Conservation (phyloP, 2,329 filamentous ascomycete genomes). For the Diaporthe helianthi region DNA sequence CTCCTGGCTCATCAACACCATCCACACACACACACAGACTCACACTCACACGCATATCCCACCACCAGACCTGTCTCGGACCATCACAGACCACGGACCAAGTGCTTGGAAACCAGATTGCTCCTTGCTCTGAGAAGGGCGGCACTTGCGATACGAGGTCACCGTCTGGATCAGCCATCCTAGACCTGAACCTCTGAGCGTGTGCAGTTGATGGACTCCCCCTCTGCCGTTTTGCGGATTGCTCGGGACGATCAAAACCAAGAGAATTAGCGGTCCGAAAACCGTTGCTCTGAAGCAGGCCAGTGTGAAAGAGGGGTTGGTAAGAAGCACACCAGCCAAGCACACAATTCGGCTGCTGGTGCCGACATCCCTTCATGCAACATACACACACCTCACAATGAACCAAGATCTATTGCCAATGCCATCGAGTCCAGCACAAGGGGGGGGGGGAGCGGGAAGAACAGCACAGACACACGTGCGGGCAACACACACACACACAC, state of each 20-base stretch:
- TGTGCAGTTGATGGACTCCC: neutral
- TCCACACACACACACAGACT: too few relatives aligned
- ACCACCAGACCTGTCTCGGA: constrained; percentile 23
- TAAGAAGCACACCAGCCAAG: neutral
- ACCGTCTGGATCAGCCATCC: neutral
- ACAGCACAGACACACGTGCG: neutral
- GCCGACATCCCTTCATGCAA: constrained; percentile 10
- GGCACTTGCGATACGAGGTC: constrained; percentile 28
- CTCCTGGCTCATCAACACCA: neutral
- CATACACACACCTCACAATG: neutral
- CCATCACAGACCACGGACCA: constrained; percentile 7
- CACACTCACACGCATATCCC: too few relatives aligned
- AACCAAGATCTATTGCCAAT: neutral
- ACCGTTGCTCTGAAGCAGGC: constrained; percentile 6
- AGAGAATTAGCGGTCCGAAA: neutral
- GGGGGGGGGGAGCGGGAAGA: too few relatives aligned
- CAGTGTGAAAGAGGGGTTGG: neutral
- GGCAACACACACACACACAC: too few relatives aligned
- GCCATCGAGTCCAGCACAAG: neutral
- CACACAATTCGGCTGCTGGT: constrained; percentile 5
- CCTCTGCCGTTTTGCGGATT: neutral
- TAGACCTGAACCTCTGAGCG: too few relatives aligned
- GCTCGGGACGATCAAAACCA: neutral
- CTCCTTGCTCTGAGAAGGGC: neutral
- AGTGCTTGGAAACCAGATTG: constrained; percentile 19